These are phyloP conservation scores for Agastache rugosa DNA, from an alignment of 257 asterid species.

Conservation along the genomic window DNA sequence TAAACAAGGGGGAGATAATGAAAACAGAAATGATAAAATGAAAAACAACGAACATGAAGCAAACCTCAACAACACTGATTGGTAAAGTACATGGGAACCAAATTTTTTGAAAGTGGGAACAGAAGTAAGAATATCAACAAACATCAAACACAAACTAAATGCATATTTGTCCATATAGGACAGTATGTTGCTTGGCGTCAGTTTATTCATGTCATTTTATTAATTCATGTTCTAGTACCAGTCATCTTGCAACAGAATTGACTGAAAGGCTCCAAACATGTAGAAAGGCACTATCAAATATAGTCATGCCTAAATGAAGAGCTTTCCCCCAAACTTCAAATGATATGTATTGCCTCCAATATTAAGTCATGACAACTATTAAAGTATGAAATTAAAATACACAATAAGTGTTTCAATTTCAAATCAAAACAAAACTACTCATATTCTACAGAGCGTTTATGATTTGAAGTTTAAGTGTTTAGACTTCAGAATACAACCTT, in stretches of 20 bases:
- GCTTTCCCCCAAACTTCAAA: not conserved
- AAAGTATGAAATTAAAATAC: not conserved
- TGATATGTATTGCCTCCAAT: constrained; percentile 1
- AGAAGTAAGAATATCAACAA: not conserved
- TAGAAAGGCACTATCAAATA: not conserved
- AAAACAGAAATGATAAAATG: not conserved
- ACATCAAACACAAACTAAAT: not conserved
- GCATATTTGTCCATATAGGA: not conserved
- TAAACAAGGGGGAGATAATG: not conserved
- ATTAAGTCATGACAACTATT: not conserved
- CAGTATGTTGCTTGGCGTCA: not conserved
- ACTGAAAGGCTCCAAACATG: not conserved
- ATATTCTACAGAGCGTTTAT: not conserved
- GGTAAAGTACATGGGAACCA: not conserved
- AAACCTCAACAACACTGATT: not conserved
- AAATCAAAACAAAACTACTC: not conserved
- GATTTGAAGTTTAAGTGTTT: not conserved
- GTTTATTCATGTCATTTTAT: not conserved
- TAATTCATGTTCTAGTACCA: not conserved
- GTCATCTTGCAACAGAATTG: not conserved
- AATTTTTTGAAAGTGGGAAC: not conserved
- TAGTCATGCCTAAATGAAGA: not conserved
- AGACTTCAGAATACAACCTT: not conserved
- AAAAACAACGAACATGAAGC: not conserved
- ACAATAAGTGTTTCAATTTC: not conserved